phyloP scores from a whole-genome alignment of 2,329 filamentous ascomycete species.

The Verticillium tricorpus region DNA sequence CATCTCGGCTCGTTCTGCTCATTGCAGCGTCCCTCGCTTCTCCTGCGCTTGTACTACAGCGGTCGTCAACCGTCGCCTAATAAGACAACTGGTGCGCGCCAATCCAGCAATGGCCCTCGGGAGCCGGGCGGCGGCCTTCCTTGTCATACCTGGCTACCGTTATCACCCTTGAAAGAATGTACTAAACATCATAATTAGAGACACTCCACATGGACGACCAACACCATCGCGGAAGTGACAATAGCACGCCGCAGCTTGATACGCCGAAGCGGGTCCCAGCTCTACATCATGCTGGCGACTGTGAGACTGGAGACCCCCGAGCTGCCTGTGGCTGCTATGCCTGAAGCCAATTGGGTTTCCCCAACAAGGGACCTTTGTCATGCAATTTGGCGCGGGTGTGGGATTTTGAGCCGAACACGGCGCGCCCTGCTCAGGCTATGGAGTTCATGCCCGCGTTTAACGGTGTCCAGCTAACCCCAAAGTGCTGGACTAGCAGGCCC shows the following conservation, averaged over 20 bases:
- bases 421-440: neutral
- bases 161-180: neutral
- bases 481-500: constrained; percentile 6
- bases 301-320: neutral
- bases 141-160: neutral
- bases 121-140: neutral
- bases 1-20: neutral
- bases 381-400: constrained; percentile 29
- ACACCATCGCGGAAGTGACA: neutral
- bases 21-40: neutral
- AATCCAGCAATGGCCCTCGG: neutral
- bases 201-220: too few relatives aligned
- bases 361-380: constrained; percentile 22
- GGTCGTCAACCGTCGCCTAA: neutral
- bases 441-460: constrained; percentile 23
- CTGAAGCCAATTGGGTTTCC: constrained; percentile 23
- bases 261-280: neutral
- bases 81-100: neutral
- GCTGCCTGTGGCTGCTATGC: constrained; percentile 17
- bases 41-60: neutral
- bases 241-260: neutral
- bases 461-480: constrained; percentile 13
- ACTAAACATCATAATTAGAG: neutral
- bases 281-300: neutral
- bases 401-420: constrained; percentile 17